Base-by-base conservation (phyloP, 1,139 yeast genomes). In the Debaryomyces sp. region DNA sequence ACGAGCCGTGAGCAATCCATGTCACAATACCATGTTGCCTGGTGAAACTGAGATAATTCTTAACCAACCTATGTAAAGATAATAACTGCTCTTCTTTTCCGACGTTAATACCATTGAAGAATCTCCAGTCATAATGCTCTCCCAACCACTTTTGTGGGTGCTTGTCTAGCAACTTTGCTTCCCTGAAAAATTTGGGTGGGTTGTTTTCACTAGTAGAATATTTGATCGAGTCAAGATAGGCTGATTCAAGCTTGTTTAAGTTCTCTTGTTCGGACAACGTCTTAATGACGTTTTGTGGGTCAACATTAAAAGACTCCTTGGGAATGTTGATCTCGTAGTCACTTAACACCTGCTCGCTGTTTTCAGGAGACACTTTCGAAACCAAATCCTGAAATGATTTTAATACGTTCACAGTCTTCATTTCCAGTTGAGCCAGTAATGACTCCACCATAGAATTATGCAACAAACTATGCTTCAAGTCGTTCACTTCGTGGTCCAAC, bases 71-170 rank as follows among this genome's bases (percentile, higher is more conserved):
- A 52, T 67, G 71, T 35, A 70, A 60, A 2, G 66, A 53, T 8
- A 62, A 53, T 22, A 57, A 50, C 50, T 69, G 74, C 43, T 62
- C 65, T 22, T 61, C 60, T n/a, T 57, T 56, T 2, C 69, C 71
- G 5, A 63, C 59, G 13, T 62, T 61, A 26, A 70, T 46, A 35
- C 87, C 87, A 55, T 77, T 57, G 57, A 71, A 73, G 49, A 73
- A 74, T 40, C 78, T 56, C 78, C 78, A 73, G 56, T 75, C 79
- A 55, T 73, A 71, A 55, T 75, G 79, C 41, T 70, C 76, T 1
- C 84, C 84, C 41, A 62, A 47, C 61, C 64, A 58, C 30, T 54
- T 50, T 27, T 63, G 56, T 15, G 47, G 50, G 42, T 56, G 50
- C 37, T 52, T 51, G 15, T 53, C 47, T 36, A 68, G 51, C 21